Percentiles rank a stretch among this genome's conserved stretches.
Conservation (phyloP, 441 rosid genomes). For the Pelargonium citronellum region DNA sequence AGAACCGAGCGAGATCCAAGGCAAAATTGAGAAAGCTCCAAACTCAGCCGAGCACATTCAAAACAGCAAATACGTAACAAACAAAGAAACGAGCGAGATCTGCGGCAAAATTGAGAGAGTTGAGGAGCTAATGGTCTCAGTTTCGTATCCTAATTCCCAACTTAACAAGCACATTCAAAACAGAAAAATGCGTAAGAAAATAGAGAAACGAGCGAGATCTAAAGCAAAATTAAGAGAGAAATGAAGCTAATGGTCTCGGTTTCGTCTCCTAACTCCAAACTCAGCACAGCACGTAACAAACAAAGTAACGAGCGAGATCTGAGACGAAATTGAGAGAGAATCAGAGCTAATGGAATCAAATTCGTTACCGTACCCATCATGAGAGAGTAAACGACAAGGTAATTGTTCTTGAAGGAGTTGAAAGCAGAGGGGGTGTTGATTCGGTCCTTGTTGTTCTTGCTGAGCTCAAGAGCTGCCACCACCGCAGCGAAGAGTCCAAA, state of each 20-base stretch:
- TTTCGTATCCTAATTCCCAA: background rate
- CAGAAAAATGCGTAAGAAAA: background rate
- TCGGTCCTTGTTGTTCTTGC: conserved; percentile 57
- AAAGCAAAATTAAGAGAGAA: background rate
- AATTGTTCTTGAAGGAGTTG: conserved; percentile 73
- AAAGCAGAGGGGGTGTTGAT: conserved; percentile 59
- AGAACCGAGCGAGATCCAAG: background rate
- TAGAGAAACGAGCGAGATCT: background rate
- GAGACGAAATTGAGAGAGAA: background rate
- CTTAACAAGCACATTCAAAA: background rate
- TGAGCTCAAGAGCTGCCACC: conserved; percentile 53
- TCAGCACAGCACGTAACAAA: background rate
- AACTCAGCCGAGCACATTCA: background rate
- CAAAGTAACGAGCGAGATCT: background rate
- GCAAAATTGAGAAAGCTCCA: background rate
- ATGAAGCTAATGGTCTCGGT: background rate
- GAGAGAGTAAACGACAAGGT: conserved; percentile 70
- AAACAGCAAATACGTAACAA: background rate
- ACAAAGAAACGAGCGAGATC: background rate
- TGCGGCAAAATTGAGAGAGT: background rate
- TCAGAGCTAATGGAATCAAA: background rate
- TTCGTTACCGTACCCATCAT: conserved; percentile 55
- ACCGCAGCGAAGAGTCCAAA: conserved; percentile 53
- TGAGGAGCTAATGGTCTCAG: background rate
- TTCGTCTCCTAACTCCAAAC: background rate